phyloP scores from a whole-genome alignment of 768 basidiomycete species.

The Zangia roseola region DNA sequence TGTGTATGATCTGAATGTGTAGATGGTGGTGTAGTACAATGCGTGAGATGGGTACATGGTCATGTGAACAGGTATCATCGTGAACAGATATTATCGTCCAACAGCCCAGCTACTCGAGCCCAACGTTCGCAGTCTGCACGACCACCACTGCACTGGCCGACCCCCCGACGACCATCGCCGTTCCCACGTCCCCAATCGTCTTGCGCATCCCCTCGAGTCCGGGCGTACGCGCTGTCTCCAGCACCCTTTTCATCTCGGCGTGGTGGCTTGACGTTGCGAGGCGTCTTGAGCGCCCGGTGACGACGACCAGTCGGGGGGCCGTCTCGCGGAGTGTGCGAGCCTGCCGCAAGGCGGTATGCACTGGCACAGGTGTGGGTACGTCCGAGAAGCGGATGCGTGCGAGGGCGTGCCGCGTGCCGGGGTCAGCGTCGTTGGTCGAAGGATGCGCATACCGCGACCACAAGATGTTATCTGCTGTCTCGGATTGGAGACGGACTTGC shows the following conservation, averaged over 20 bases:
- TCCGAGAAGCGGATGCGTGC: conserved; percentile 64
- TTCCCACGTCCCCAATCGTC: conserved; percentile 85
- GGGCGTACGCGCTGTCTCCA: conserved; percentile 37
- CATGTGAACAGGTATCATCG: no score
- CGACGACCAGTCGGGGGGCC: conserved; percentile 50
- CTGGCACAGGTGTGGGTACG: conserved; percentile 51
- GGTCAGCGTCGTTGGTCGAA: neutral
- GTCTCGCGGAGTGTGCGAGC: conserved; percentile 33
- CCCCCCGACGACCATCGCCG: conserved; percentile 70
- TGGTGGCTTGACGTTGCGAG: conserved; percentile 70
- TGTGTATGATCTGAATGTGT: no score
- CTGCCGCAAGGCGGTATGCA: conserved; percentile 53
- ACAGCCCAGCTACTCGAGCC: neutral
- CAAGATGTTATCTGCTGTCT: conserved; percentile 77
- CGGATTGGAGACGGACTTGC: conserved; percentile 68
- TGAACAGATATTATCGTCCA: no score
- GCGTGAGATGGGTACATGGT: no score
- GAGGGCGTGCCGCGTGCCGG: conserved; percentile 35
- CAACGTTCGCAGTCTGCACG: conserved; percentile 54
- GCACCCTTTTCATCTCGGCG: conserved; percentile 64
- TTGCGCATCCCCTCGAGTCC: conserved; percentile 49
- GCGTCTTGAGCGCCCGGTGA: conserved; percentile 75
- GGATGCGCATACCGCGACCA: conserved; percentile 64
- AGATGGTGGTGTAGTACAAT: no score
- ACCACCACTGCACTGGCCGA: conserved; percentile 59